phyloP scores from a whole-genome alignment of 2,329 filamentous ascomycete genomes.

The Camptophora hylomeconis region DNA sequence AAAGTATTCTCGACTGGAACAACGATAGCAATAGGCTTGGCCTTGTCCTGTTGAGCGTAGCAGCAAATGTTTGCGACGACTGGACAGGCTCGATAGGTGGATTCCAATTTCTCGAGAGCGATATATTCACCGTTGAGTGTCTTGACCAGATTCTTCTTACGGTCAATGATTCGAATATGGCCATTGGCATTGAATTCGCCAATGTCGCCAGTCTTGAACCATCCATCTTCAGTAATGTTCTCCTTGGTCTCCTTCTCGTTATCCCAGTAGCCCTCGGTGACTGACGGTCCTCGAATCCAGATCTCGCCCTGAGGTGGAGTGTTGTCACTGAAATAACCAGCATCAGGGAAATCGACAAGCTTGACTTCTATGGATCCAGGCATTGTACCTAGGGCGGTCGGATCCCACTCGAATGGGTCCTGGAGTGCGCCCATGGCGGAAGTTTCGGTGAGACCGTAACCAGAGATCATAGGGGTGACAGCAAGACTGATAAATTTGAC shows the following conservation, averaged over 20 bases:
- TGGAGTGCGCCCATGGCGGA: slow-evolving; percentile 46
- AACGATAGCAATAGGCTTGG: slow-evolving; percentile 74
- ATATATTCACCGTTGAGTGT: slow-evolving; percentile 93
- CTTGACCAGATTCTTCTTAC: slow-evolving; percentile 98
- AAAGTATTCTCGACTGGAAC: slow-evolving; percentile 44
- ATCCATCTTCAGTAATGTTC: slow-evolving; percentile 68
- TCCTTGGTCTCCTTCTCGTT: slow-evolving; percentile 75
- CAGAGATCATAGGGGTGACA: slow-evolving; percentile 84
- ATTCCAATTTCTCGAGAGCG: slow-evolving; percentile 88
- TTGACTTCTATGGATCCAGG: slow-evolving; percentile 73
- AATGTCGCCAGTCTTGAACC: slow-evolving; percentile 96
- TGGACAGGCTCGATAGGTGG: slow-evolving; percentile 69
- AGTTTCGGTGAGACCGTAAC: slow-evolving; percentile 92
- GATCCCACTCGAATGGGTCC: slow-evolving; percentile 74
- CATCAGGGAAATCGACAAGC: slow-evolving; percentile 77
- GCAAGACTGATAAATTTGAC: slow-evolving; percentile 84
- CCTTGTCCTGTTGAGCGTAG: slow-evolving; percentile 61
- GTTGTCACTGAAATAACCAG: slow-evolving; percentile 67
- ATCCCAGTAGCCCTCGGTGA: slow-evolving; percentile 68
- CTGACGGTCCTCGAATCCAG: slow-evolving; percentile 65
- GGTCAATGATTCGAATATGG: slow-evolving; percentile 78
- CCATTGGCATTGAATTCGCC: slow-evolving; percentile 74
- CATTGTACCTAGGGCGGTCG: slow-evolving; percentile 63
- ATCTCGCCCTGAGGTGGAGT: slow-evolving; percentile 83
- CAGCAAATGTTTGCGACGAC: slow-evolving; percentile 79